phyloP scores from a whole-genome alignment of 352 stramenopile species.

The Globisporangium nunn region DNA sequence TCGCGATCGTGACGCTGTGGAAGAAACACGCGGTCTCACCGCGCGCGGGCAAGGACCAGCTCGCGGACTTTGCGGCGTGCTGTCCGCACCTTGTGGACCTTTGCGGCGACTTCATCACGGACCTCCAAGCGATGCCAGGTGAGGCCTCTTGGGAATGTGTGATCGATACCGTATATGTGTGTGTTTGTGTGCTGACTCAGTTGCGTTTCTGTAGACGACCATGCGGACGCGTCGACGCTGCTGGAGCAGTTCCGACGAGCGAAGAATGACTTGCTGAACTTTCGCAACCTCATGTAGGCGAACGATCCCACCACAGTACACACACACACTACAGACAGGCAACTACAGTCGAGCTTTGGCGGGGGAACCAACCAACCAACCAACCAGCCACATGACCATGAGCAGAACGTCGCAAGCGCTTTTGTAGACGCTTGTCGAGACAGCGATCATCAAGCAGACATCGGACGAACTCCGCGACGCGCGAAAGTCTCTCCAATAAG shows the following conservation, averaged over 20 bases:
- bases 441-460: no score
- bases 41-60: slow-evolving; percentile 52
- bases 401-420: no score
- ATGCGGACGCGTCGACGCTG: slow-evolving; percentile 42
- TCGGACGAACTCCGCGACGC: no score
- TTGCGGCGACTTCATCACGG: slow-evolving; percentile 74
- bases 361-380: no score
- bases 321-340: background rate
- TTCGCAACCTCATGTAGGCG: slow-evolving; percentile 59
- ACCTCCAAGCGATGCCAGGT: slow-evolving; percentile 76
- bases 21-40: slow-evolving; percentile 75
- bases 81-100: slow-evolving; percentile 73
- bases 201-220: slow-evolving; percentile 40
- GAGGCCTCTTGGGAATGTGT: slow-evolving; percentile 15
- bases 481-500: background rate
- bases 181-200: slow-evolving; percentile 6
- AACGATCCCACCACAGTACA: slow-evolving; percentile 1
- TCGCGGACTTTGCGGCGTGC: slow-evolving; percentile 69
- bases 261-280: slow-evolving; percentile 67
- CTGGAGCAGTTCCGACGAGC: slow-evolving; percentile 70
- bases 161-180: background rate
- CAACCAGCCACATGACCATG: no score
- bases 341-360: background rate
- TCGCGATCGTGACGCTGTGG: slow-evolving; percentile 73
- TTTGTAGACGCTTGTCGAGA: no score